Conservation (phyloP, 192 early-diverging fungal genomes). For the Polychytrium aggregatum region DNA sequence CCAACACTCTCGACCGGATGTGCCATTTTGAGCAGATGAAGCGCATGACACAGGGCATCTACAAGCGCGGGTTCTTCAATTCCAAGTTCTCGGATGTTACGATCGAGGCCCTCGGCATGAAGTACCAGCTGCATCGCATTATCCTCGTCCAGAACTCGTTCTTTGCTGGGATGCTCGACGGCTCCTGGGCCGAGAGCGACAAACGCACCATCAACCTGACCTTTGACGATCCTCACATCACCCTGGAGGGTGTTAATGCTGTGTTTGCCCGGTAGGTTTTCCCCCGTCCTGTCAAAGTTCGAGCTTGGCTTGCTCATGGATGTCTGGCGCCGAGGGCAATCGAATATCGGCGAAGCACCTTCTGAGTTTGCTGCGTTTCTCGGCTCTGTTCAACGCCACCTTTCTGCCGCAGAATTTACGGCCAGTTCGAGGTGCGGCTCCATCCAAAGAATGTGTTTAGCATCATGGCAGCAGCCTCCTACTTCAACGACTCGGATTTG, state of each 20-base stretch:
- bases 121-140: slow-evolving; percentile 28
- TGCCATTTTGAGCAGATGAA: too few species aligned
- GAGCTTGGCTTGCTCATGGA: background rate
- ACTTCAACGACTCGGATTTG: slow-evolving; percentile 21
- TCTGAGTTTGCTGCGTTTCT: too few species aligned
- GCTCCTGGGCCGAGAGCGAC: slow-evolving; percentile 8
- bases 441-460: slow-evolving; percentile 10
- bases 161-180: slow-evolving; percentile 28
- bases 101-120: slow-evolving; percentile 20
- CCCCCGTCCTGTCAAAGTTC: background rate
- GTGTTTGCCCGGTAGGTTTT: slow-evolving; percentile 21
- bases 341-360: too few species aligned
- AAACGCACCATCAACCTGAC: slow-evolving; percentile 12
- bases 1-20: too few species aligned
- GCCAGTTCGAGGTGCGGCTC: slow-evolving; percentile 12
- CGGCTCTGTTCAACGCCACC: too few species aligned
- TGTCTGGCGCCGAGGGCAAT: too few species aligned
- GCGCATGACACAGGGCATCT: slow-evolving; percentile 1
- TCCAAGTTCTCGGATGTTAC: slow-evolving; percentile 22
- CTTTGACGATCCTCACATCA: slow-evolving; percentile 27
- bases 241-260: slow-evolving; percentile 15
- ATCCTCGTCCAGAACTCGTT: slow-evolving; percentile 25
- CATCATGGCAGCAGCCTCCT: slow-evolving; percentile 21
- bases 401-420: slow-evolving; percentile 20
- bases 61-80: slow-evolving; percentile 17